Evolutionary conservation across 2,329 filamentous ascomycete genomes (phyloP).

Genomic region (Erysiphe pulchra): DNA sequence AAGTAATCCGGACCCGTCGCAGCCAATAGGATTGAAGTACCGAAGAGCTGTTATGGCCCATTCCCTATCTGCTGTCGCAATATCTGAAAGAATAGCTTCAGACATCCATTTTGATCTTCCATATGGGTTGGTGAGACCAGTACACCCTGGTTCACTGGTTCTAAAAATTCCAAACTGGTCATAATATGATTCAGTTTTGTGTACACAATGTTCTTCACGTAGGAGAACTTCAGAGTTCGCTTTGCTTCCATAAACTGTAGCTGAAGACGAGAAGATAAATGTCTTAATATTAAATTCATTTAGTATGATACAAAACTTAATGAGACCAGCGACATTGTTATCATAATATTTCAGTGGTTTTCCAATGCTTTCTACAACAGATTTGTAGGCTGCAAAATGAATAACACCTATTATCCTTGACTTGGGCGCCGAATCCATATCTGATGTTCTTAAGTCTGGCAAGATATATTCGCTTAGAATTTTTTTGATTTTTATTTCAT

Average conservation of each 20-base stretch:
- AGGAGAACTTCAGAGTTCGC: slow-evolving; percentile 21
- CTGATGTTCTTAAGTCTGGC: background rate
- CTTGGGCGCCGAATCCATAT: background rate
- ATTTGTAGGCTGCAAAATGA: slow-evolving; percentile 41
- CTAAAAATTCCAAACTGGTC: slow-evolving; percentile 19
- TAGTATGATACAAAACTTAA: slow-evolving; percentile 30
- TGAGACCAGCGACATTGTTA: slow-evolving; percentile 39
- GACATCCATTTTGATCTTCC: slow-evolving; percentile 42
- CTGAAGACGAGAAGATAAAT: slow-evolving; percentile 42
- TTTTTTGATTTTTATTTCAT: slow-evolving; percentile 2
- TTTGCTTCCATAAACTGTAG: slow-evolving; percentile 36
- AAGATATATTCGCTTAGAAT: slow-evolving; percentile 1
- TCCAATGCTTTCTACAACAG: slow-evolving; percentile 26
- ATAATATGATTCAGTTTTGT: slow-evolving; percentile 20
- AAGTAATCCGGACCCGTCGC: slow-evolving; percentile 34
- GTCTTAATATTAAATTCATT: slow-evolving; percentile 34
- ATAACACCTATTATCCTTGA: slow-evolving; percentile 33
- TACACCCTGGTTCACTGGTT: slow-evolving; percentile 20
- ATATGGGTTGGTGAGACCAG: slow-evolving; percentile 37
- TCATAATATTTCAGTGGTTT: slow-evolving; percentile 36
- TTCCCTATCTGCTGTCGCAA: slow-evolving; percentile 30
- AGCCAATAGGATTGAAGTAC: slow-evolving; percentile 44
- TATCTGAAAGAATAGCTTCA: slow-evolving; percentile 37
- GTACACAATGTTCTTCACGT: slow-evolving; percentile 29
- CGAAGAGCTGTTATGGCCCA: slow-evolving; percentile 37